A percentile compares a stretch with the other conserved stretches of the same genome.
Evolutionary conservation across 148 eudicot species (phyloP).

Genomic region (Rhododendron kiyosumense): DNA sequence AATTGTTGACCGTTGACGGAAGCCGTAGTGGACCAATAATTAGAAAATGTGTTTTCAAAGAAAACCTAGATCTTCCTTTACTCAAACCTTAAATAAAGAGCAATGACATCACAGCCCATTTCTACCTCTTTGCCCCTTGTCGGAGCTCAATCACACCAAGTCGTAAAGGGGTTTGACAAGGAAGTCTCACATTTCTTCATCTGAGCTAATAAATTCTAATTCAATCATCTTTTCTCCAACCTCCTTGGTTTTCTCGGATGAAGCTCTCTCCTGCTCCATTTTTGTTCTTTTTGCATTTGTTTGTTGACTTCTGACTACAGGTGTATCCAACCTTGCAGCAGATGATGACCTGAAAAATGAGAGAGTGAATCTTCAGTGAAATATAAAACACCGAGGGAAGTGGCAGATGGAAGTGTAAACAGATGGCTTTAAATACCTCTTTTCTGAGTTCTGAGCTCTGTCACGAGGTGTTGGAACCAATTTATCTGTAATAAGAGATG

Average conservation of each 20-base stretch:
- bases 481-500: constrained; percentile 29
- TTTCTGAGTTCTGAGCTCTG: constrained; percentile 28
- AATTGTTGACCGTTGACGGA: neutral
- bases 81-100: neutral
- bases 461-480: constrained; percentile 29
- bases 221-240: constrained; percentile 67
- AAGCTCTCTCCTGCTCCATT: constrained; percentile 29
- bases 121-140: neutral
- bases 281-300: constrained; percentile 56
- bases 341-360: constrained; percentile 26
- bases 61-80: neutral
- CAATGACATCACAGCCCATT: neutral
- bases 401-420: neutral
- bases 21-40: neutral
- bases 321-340: constrained; percentile 24
- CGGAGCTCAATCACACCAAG: neutral
- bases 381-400: neutral
- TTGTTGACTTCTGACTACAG: constrained; percentile 28
- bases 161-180: neutral
- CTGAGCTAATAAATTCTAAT: constrained; percentile 71
- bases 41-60: neutral
- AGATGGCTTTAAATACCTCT: constrained; percentile 43
- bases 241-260: constrained; percentile 32
- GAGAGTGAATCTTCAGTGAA: neutral
- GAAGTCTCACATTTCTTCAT: constrained; percentile 53